Percentiles rank a stretch among this genome's conserved stretches.
Evolutionary conservation across 495 filamentous ascomycete genomes (phyloP).

Genomic region (Cryomyces minteri): DNA sequence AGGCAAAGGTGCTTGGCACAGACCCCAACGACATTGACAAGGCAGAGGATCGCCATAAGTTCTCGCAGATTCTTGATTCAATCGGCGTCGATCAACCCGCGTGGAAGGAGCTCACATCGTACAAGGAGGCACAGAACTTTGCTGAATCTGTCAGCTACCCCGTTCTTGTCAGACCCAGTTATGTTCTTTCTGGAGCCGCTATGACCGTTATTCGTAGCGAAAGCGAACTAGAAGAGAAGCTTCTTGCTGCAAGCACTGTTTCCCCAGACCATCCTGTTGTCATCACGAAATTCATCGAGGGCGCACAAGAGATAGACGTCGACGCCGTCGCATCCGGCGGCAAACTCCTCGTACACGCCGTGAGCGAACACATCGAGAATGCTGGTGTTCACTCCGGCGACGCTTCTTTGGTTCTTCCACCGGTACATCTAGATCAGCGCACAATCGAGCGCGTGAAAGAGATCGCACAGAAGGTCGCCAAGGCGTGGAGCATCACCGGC

Average conservation of each 20-base stretch:
- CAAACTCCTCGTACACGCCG: slow-evolving; percentile 76
- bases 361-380: slow-evolving; percentile 91
- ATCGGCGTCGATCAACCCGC: slow-evolving; percentile 94
- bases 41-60: slow-evolving; percentile 95
- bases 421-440: slow-evolving; percentile 51
- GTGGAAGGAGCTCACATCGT: slow-evolving; percentile 92
- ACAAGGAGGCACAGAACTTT: slow-evolving; percentile 70
- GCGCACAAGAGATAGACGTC: slow-evolving; percentile 94
- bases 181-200: slow-evolving; percentile 89
- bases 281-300: slow-evolving; percentile 97
- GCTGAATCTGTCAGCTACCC: slow-evolving; percentile 75
- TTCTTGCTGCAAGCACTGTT: slow-evolving; percentile 74
- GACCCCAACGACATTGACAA: slow-evolving; percentile 89
- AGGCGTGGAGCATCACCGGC: slow-evolving; percentile 91
- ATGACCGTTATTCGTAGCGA: slow-evolving; percentile 94
- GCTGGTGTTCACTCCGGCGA: slow-evolving; percentile 96
- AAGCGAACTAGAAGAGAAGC: slow-evolving; percentile 73
- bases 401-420: slow-evolving; percentile 80
- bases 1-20: slow-evolving; percentile 78
- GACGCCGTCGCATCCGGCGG: slow-evolving; percentile 84
- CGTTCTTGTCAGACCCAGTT: slow-evolving; percentile 83
- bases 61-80: slow-evolving; percentile 88
- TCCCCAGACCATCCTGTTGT: slow-evolving; percentile 93
- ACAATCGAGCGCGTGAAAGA: slow-evolving; percentile 77
- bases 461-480: slow-evolving; percentile 88